Evolutionary conservation across 768 basidiomycete species (phyloP).

Genomic region (Asterophora lycoperdoides): DNA sequence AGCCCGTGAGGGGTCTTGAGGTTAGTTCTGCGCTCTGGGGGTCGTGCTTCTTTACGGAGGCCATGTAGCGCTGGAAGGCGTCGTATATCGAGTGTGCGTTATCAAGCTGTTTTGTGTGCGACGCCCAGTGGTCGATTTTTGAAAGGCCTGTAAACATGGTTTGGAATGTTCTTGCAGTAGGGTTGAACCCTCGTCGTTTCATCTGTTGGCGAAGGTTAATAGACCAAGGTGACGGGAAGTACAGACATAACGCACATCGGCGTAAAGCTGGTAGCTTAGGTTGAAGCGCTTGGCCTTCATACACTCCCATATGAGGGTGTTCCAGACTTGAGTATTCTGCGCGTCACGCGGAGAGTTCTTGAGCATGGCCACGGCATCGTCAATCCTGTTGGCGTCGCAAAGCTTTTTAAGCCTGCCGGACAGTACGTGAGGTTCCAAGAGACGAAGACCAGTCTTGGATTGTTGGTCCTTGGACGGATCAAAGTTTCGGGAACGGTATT

Average conservation of each 20-base stretch:
- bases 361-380: slow-evolving; percentile 62
- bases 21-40: slow-evolving; percentile 44
- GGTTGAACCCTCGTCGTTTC: slow-evolving; percentile 78
- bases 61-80: slow-evolving; percentile 47
- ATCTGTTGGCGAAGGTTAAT: slow-evolving; percentile 45
- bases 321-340: slow-evolving; percentile 76
- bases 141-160: slow-evolving; percentile 66
- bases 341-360: slow-evolving; percentile 67
- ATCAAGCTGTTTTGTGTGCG: slow-evolving; percentile 54
- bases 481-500: slow-evolving; percentile 39
- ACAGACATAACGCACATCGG: slow-evolving; percentile 48
- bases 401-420: slow-evolving; percentile 55
- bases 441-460: slow-evolving; percentile 28
- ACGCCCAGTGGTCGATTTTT: slow-evolving; percentile 57
- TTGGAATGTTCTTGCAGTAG: slow-evolving; percentile 61
- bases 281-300: slow-evolving; percentile 54
- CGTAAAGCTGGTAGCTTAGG: slow-evolving; percentile 60
- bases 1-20: slow-evolving; percentile 49
- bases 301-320: slow-evolving; percentile 66
- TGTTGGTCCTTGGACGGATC: slow-evolving; percentile 26
- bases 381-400: slow-evolving; percentile 49
- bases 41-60: slow-evolving; percentile 45
- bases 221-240: slow-evolving; percentile 6
- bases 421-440: slow-evolving; percentile 62
- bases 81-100: slow-evolving; percentile 60